A percentile compares a stretch with the other conserved stretches of the same genome.
Evolutionary conservation across 257 asterid species (phyloP).

Genomic region (Solanum microdontum): DNA sequence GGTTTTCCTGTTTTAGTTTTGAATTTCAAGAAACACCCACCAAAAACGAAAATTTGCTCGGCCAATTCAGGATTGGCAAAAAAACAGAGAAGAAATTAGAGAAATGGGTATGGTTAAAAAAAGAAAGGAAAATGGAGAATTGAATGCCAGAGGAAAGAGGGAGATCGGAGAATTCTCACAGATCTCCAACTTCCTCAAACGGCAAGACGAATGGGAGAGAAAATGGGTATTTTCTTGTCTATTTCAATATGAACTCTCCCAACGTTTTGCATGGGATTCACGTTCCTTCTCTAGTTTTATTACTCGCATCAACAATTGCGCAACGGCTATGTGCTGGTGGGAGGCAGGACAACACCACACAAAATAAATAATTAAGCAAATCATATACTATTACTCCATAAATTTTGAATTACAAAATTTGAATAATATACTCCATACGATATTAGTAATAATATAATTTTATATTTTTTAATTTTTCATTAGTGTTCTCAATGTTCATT

Average conservation of each 20-base stretch:
- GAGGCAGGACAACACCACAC: background rate
- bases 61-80: background rate
- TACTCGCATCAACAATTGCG: background rate
- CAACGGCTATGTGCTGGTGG: background rate
- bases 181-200: conserved; percentile 11
- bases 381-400: too few relatives aligned
- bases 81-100: background rate
- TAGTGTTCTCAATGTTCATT: background rate
- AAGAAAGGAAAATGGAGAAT: background rate
- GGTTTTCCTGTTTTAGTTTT: background rate
- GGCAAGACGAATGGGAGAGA: background rate
- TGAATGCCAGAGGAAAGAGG: background rate
- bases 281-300: background rate
- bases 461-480: too few relatives aligned
- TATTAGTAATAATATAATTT: background rate
- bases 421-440: background rate
- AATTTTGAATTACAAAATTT: background rate
- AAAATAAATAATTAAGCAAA: background rate
- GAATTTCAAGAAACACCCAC: background rate
- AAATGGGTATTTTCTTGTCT: background rate
- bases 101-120: background rate
- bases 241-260: background rate
- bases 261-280: conserved; percentile 2
- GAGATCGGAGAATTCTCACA: conserved; percentile 8
- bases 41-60: background rate